Evolutionary conservation across 164 flowering plant species (phyloP).

Genomic region (Stephania cephalantha): DNA sequence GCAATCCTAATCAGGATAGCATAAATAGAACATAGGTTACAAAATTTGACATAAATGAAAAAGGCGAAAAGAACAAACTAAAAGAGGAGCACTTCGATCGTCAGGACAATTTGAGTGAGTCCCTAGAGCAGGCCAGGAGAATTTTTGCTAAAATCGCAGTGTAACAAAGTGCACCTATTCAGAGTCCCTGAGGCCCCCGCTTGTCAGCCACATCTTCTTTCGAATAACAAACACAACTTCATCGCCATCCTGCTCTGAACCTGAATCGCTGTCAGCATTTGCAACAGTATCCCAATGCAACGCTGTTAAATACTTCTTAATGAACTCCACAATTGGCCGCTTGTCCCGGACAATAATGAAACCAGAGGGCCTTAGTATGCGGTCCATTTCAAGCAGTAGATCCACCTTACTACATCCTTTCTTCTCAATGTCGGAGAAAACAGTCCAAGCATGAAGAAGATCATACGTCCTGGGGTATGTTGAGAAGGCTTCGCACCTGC

Average conservation of each 20-base stretch:
- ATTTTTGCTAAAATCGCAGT: neutral
- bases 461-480: constrained; percentile 70
- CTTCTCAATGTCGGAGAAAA: constrained; percentile 64
- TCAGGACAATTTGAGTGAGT: neutral
- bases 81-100: neutral
- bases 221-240: constrained; percentile 49
- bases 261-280: constrained; percentile 28
- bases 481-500: constrained; percentile 23
- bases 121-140: neutral
- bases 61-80: neutral
- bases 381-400: constrained; percentile 72
- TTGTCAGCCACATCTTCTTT: constrained; percentile 69
- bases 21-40: constrained; percentile 2
- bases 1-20: constrained; percentile 2
- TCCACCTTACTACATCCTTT: constrained; percentile 79
- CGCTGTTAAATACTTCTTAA: constrained; percentile 56
- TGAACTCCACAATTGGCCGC: constrained; percentile 43
- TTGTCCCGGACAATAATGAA: constrained; percentile 64
- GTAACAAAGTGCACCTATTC: constrained; percentile 5
- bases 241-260: constrained; percentile 47
- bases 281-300: constrained; percentile 76
- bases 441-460: constrained; percentile 79
- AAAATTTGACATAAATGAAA: neutral
- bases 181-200: constrained; percentile 16
- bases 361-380: constrained; percentile 83